Percentiles rank a stretch among this genome's conserved stretches.
These are phyloP conservation scores for Lodderomyces orthopsilosis DNA, from an alignment of 1,139 yeast species.

Conservation along the genomic window DNA sequence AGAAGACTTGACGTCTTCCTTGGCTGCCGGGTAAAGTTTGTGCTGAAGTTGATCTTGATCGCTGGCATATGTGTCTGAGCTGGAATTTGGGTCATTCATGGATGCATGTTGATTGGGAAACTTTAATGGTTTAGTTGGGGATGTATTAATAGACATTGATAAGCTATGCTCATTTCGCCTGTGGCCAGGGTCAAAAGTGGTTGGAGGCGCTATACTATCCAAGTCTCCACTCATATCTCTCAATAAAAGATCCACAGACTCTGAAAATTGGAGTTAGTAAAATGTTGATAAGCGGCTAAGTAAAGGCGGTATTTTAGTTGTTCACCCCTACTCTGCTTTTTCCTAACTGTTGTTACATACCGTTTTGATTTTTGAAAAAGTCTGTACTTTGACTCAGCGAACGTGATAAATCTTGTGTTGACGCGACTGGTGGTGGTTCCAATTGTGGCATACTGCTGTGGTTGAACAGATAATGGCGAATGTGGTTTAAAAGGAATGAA, in stretches of 20 bases:
- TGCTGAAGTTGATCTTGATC: constrained; percentile 19
- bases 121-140: constrained; percentile 38
- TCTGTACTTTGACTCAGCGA: constrained; percentile 13
- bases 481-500: neutral
- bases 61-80: constrained; percentile 44
- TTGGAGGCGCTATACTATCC: constrained; percentile 5
- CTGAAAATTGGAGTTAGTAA: constrained; percentile 12
- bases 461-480: neutral
- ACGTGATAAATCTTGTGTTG: constrained; percentile 11
- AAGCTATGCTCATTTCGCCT: constrained; percentile 1
- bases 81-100: constrained; percentile 31
- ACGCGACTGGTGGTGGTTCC: constrained; percentile 13
- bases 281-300: neutral
- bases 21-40: neutral
- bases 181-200: neutral
- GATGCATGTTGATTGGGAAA: constrained; percentile 20
- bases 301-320: too few species aligned
- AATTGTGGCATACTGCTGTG: constrained; percentile 1
- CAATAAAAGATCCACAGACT: constrained; percentile 27
- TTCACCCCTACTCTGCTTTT: too few species aligned
- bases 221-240: constrained; percentile 24
- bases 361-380: constrained; percentile 28
- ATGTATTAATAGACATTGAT: constrained; percentile 16
- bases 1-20: constrained; percentile 13
- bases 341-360: constrained; percentile 21